Base-by-base conservation (phyloP, 2,329 filamentous ascomycete genomes). In the Scytalidium sp. region DNA sequence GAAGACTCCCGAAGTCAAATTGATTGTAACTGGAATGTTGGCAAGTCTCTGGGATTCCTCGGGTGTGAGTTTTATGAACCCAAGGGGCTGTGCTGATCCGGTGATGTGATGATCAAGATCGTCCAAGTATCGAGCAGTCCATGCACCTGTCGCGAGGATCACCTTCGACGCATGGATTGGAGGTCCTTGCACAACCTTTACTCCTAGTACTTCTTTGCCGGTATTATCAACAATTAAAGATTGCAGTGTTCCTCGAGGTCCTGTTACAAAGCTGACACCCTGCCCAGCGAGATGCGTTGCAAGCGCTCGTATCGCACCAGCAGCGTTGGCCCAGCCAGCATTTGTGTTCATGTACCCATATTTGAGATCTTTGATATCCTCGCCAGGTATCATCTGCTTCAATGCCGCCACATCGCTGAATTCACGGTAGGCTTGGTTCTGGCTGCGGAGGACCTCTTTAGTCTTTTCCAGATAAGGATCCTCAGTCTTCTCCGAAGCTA, bases 11-110 rank as follows among this genome's bases (percentile, higher is more conserved):
- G n/a, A n/a, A n/a, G n/a, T n/a, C n/a, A n/a, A n/a, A n/a, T n/a
- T n/a, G n/a, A n/a, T n/a, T n/a, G n/a, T n/a, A n/a, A n/a, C n/a
- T n/a, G n/a, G n/a, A n/a, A n/a, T n/a, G n/a, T n/a, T n/a, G n/a
- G n/a, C n/a, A n/a, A n/a, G 43, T 23, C 25, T 29, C 20, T 45
- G 6, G 15, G 19, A n/a, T 36, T 45, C 69, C 0, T 75, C 78
- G 1, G 80, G 82, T 1, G 79, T 80, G 17, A 81, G 80, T 29
- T 77, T 61, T 42, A 81, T 69, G 43, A 78, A 69, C 50, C 73
- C 65, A 15, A 76, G 78, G 21, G 76, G 70, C 50, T 83, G 78
- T 19, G 77, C 69, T 22, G 77, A 67, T 29, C 71, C 66, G 50
- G 74, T 75, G 19, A 72, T 66, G 9, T 72, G 69, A 0, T 73